phyloP scores from a whole-genome alignment of 148 eudicot genomes.

The Vaccinium macrocarpon region DNA sequence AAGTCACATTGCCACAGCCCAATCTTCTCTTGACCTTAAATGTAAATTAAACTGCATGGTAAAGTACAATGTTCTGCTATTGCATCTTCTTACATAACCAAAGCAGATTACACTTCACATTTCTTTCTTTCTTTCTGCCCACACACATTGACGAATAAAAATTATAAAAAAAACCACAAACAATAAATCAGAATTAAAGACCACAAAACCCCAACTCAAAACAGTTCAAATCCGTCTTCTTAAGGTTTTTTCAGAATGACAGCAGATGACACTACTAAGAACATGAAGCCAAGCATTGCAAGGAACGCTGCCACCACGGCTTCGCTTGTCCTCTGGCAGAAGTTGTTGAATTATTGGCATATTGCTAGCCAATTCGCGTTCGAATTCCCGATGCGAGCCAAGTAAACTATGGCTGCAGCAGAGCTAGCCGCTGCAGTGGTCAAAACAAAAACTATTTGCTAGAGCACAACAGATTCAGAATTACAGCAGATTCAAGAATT shows the following conservation, averaged over 20 bases:
- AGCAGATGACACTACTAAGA: slow-evolving; percentile 49
- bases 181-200: neutral
- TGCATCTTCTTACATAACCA: too few relatives aligned
- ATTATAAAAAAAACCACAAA: neutral
- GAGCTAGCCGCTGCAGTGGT: slow-evolving; percentile 54
- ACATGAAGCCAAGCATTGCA: slow-evolving; percentile 36
- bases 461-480: too few relatives aligned
- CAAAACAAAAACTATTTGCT: too few relatives aligned
- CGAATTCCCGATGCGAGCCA: slow-evolving; percentile 72
- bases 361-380: slow-evolving; percentile 71
- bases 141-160: neutral
- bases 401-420: slow-evolving; percentile 65
- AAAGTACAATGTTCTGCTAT: too few relatives aligned
- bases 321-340: slow-evolving; percentile 62
- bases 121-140: neutral
- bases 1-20: too few relatives aligned
- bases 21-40: too few relatives aligned
- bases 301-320: slow-evolving; percentile 68
- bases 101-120: too few relatives aligned
- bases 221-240: neutral
- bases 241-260: slow-evolving; percentile 39
- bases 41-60: too few relatives aligned
- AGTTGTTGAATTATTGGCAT: slow-evolving; percentile 66
- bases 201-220: neutral
- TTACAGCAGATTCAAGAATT: too few relatives aligned